Evolutionary conservation across 768 basidiomycete genomes (phyloP), one percentile per base, ranked within the genome.

Genomic region (Termitomyces heimii): DNA sequence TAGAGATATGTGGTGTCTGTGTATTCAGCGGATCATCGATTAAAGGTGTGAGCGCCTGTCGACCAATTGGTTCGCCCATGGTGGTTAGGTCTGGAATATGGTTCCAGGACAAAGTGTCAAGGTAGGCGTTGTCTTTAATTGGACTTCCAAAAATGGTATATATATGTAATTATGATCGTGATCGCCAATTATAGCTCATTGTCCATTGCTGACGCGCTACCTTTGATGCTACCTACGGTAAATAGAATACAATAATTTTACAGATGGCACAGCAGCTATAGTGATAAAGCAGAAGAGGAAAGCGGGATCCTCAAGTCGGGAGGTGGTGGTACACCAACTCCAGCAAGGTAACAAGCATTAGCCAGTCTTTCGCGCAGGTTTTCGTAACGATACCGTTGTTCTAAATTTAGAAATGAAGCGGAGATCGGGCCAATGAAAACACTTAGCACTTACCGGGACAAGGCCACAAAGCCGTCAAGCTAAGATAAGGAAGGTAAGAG

Each of bases 401-500:
- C 86, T 85, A 55, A 18, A 35, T 49, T 26, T 56, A 34, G 26
- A 39, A n/a, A 29, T 28, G 7, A 32, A 43, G 18, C 18, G n/a
- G 35, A 52, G 29, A 12, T 52, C 50, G 26, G 35, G 39, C 43
- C 28, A 22, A 37, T 43, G 5, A 26, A 14, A 22, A 7, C 55
- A 54, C 29, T 44, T 57, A 56, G 34, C 42, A 67, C 73, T 63
- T 63, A 86, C 86, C 82, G 54, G 72, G 65, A 65, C 84, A 88
- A 0, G 87, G 86, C 85, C 85, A 88, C 45, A 87, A 63, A 6
- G 76, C 73, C 47, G 79, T 79, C 58, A 88, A 67, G 67, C 77
- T 77, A 35, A 31, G 39, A 49, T 43, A 43, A 42, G 50, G 53
- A 62, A 56, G 60, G 58, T 59, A 52, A 34, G 20, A 45, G 56